phyloP scores from a whole-genome alignment of 306 rosid genomes.

The Hippophae gyantsensis region DNA sequence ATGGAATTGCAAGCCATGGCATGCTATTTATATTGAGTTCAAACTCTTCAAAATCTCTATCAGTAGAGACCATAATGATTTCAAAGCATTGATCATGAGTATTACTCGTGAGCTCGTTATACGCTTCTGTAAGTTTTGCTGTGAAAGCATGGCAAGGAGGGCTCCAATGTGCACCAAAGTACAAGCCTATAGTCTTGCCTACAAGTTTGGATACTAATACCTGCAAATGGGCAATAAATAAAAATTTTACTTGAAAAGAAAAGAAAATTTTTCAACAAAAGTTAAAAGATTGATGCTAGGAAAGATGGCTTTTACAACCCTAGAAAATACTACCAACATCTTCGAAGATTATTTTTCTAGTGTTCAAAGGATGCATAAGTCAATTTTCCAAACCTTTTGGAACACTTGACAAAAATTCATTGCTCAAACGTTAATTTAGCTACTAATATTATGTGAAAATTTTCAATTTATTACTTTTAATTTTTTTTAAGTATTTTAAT shows the following conservation, averaged over 20 bases:
- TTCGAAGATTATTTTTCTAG: no score
- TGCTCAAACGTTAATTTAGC: no score
- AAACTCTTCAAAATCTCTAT: slow-evolving; percentile 62
- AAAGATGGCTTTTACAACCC: no score
- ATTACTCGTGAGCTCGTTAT: slow-evolving; percentile 37
- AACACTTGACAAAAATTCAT: no score
- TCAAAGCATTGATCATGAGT: slow-evolving; percentile 35
- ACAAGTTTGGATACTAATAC: slow-evolving; percentile 41
- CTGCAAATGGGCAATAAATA: slow-evolving; percentile 24
- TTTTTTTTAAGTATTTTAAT: no score
- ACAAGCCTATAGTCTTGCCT: slow-evolving; percentile 77
- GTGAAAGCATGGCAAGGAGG: slow-evolving; percentile 77
- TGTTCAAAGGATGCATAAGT: no score
- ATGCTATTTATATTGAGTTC: slow-evolving; percentile 36
- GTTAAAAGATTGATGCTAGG: no score
- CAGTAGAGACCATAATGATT: slow-evolving; percentile 65
- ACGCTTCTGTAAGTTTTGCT: slow-evolving; percentile 47
- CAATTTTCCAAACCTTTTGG: no score
- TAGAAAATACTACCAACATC: no score
- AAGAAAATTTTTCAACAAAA: no score
- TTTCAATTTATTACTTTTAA: no score
- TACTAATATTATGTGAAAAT: no score
- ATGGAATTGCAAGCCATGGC: slow-evolving; percentile 88
- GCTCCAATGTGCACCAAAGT: slow-evolving; percentile 78
- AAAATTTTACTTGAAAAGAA: background rate